phyloP scores from a whole-genome alignment of 2,329 filamentous ascomycete genomes.

The Dactylellina leptospora region DNA sequence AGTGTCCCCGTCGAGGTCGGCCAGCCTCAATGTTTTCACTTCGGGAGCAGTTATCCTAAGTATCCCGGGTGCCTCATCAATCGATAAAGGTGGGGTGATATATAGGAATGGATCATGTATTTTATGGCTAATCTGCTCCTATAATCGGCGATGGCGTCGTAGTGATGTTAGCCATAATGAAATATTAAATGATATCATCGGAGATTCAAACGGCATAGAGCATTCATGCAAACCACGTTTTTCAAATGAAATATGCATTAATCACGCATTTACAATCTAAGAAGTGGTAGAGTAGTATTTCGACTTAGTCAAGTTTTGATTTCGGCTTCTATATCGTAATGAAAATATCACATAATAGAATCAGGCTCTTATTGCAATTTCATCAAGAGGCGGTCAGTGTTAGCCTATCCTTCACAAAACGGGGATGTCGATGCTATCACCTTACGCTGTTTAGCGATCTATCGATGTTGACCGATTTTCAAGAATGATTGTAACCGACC shows the following conservation, averaged over 20 bases:
- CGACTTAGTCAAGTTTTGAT: neutral
- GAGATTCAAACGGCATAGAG: constrained; percentile 1
- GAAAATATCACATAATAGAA: neutral
- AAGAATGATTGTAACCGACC: constrained; percentile 1
- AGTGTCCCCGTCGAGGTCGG: constrained; percentile 7
- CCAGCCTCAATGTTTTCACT: constrained; percentile 4
- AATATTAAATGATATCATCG: constrained; percentile 26
- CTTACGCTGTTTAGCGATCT: neutral
- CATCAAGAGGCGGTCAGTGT: neutral
- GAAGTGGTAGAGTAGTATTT: neutral
- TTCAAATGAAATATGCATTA: too few species aligned
- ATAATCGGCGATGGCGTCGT: constrained; percentile 1
- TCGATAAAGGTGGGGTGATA: neutral
- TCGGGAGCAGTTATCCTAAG: neutral
- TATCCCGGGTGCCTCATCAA: neutral
- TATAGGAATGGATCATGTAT: neutral
- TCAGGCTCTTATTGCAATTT: neutral
- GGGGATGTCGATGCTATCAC: constrained; percentile 18
- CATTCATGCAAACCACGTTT: constrained; percentile 22
- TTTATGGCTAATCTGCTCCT: neutral
- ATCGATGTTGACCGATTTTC: constrained; percentile 3
- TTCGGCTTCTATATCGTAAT: constrained; percentile 4
- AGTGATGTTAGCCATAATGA: neutral
- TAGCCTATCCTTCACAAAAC: neutral
- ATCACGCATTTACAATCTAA: neutral